Conservation (phyloP, 2,329 filamentous ascomycete species). For the Fusarium buharicum region DNA sequence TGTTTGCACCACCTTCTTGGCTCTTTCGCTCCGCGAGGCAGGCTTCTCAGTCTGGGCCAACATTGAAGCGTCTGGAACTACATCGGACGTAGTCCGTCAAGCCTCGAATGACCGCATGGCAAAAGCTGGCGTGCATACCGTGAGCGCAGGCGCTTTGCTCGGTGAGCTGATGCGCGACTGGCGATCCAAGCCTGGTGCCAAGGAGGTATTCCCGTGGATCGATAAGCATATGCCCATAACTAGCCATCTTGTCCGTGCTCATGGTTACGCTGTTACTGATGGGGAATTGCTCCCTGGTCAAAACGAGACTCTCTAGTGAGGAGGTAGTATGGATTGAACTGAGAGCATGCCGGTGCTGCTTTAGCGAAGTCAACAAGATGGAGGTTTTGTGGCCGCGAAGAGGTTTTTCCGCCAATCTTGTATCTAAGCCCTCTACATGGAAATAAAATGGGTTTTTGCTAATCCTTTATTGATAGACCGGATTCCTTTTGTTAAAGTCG, state of each 20-base stretch:
- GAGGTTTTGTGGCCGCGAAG: too few relatives aligned
- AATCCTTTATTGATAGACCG: too few relatives aligned
- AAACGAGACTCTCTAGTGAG: conserved; percentile 12
- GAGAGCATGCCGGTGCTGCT: too few relatives aligned
- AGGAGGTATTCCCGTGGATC: conserved; percentile 62
- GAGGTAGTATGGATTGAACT: too few relatives aligned
- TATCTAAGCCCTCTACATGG: too few relatives aligned
- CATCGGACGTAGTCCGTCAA: conserved; percentile 60
- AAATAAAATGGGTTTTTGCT: too few relatives aligned
- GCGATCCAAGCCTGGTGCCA: conserved; percentile 54
- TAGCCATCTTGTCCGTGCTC: conserved; percentile 62
- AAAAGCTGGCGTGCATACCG: conserved; percentile 64
- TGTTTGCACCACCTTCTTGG: conserved; percentile 70
- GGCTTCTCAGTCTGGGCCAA: conserved; percentile 71
- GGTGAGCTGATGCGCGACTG: conserved; percentile 68
- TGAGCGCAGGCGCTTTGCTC: conserved; percentile 61
- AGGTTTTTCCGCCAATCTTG: too few relatives aligned
- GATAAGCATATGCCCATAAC: conserved; percentile 65
- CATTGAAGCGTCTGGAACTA: conserved; percentile 67
- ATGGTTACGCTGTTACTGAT: conserved; percentile 63
- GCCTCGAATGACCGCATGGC: conserved; percentile 68
- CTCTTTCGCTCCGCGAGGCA: conserved; percentile 66
- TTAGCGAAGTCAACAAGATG: too few relatives aligned
- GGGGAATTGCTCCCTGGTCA: conserved; percentile 63
- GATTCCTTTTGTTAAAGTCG: too few relatives aligned